phyloP scores from a whole-genome alignment of 768 basidiomycete species.

The Amanita inopinata region DNA sequence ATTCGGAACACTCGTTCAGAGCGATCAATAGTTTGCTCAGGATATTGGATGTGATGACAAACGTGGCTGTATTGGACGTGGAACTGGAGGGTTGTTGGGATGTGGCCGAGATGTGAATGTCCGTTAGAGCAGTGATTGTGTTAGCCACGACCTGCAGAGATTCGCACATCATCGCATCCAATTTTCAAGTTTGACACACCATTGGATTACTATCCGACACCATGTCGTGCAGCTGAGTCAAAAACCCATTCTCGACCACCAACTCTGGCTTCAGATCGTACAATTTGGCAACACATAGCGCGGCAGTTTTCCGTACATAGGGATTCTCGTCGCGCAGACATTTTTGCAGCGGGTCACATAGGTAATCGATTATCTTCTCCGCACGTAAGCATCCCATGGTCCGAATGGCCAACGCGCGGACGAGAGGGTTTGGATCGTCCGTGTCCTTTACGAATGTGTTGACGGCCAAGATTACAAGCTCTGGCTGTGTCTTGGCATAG shows the following conservation, averaged over 20 bases:
- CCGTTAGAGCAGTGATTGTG: slow-evolving; percentile 85
- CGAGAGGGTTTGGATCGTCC: slow-evolving; percentile 93
- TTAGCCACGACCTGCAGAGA: slow-evolving; percentile 87
- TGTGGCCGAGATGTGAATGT: slow-evolving; percentile 74
- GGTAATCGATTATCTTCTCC: slow-evolving; percentile 98
- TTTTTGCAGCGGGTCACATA: slow-evolving; percentile 90
- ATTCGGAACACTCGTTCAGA: slow-evolving; percentile 96
- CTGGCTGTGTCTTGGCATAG: slow-evolving; percentile 97
- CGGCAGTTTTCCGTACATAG: slow-evolving; percentile 97
- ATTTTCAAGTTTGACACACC: slow-evolving; percentile 36
- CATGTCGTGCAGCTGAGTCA: slow-evolving; percentile 85
- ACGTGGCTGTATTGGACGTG: slow-evolving; percentile 55
- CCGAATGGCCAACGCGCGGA: slow-evolving; percentile 91
- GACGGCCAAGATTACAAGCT: slow-evolving; percentile 96
- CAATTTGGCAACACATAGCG: slow-evolving; percentile 92
- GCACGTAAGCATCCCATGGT: slow-evolving; percentile 97
- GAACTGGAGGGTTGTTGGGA: slow-evolving; percentile 41
- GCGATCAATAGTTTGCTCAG: slow-evolving; percentile 90
- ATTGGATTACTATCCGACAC: slow-evolving; percentile 95
- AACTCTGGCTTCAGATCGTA: slow-evolving; percentile 96
- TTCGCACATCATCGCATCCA: not conserved
- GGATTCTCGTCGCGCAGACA: slow-evolving; percentile 93
- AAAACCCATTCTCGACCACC: slow-evolving; percentile 90
- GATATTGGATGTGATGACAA: slow-evolving; percentile 74
- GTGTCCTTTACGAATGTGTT: slow-evolving; percentile 99